These are phyloP conservation scores for Nannochloris sp. DNA, from an alignment of 139 green algal species.

Conservation along the genomic window DNA sequence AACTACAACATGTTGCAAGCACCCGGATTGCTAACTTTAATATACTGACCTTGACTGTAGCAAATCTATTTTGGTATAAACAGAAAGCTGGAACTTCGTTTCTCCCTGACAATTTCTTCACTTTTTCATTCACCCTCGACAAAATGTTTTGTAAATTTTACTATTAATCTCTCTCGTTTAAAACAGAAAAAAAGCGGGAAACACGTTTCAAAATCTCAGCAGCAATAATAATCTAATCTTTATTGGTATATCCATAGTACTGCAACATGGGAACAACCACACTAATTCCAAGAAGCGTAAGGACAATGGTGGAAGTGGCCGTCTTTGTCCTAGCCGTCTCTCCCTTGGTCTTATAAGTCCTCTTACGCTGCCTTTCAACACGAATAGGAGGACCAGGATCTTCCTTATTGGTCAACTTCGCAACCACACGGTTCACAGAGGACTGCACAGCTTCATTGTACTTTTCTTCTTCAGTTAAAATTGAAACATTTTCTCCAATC, in stretches of 20 bases:
- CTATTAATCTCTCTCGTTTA: too few species aligned
- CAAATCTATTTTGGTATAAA: too few species aligned
- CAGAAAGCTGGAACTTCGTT: too few species aligned
- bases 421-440: conserved; percentile 74
- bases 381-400: conserved; percentile 44
- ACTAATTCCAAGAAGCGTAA: conserved; percentile 78
- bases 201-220: too few species aligned
- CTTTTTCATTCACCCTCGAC: conserved; percentile 1
- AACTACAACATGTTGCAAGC: too few species aligned
- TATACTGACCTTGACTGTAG: too few species aligned
- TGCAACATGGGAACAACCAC: conserved; percentile 95
- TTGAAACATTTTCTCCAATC: conserved; percentile 88
- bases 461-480: conserved; percentile 66
- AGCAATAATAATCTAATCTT: too few species aligned
- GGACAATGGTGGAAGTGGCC: conserved; percentile 77
- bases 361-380: conserved; percentile 40
- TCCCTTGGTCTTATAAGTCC: conserved; percentile 86
- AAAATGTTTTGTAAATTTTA: too few species aligned
- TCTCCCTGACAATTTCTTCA: too few species aligned
- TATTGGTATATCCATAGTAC: conserved; percentile 58
- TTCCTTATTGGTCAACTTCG: conserved; percentile 62
- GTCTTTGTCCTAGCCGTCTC: conserved; percentile 75
- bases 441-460: conserved; percentile 59
- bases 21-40: too few species aligned
- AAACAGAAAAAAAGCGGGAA: too few species aligned